A percentile compares a stretch with the other conserved stretches of the same genome.
Evolutionary conservation across 208 protist species (phyloP).

Genomic region (Trypanosoma caninum): DNA sequence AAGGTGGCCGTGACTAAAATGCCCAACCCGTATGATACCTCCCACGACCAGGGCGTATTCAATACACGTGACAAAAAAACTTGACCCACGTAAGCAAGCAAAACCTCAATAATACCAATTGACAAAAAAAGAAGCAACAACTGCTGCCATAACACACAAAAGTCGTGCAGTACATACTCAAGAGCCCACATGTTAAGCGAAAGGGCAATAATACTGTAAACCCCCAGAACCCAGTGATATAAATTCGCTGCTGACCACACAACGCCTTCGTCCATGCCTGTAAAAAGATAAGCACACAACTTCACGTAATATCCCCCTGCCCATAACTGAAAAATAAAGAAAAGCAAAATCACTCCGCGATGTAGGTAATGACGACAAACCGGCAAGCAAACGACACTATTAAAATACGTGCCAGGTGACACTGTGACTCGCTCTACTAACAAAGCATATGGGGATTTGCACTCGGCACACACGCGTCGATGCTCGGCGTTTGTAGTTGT

Average conservation of each 20-base stretch:
- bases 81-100: slow-evolving; percentile 24
- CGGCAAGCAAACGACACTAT: slow-evolving; percentile 17
- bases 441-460: slow-evolving; percentile 28
- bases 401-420: slow-evolving; percentile 1
- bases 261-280: slow-evolving; percentile 22
- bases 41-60: slow-evolving; percentile 11
- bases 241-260: slow-evolving; percentile 22
- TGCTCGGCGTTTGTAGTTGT: slow-evolving; percentile 27
- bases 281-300: slow-evolving; percentile 18
- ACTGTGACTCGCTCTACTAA: slow-evolving; percentile 10
- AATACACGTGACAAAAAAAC: slow-evolving; percentile 14
- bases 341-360: neutral
- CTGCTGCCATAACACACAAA: slow-evolving; percentile 20
- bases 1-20: slow-evolving; percentile 16
- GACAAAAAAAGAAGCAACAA: slow-evolving; percentile 21
- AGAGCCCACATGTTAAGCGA: slow-evolving; percentile 15
- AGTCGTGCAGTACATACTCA: slow-evolving; percentile 16
- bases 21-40: slow-evolving; percentile 24
- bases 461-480: slow-evolving; percentile 27
- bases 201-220: slow-evolving; percentile 20
- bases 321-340: slow-evolving; percentile 17
- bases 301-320: slow-evolving; percentile 28
- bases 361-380: neutral
- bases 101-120: slow-evolving; percentile 15
- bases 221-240: slow-evolving; percentile 25